Evolutionary conservation across 2,329 filamentous ascomycete species (phyloP).

Genomic region (Alternaria sp.): DNA sequence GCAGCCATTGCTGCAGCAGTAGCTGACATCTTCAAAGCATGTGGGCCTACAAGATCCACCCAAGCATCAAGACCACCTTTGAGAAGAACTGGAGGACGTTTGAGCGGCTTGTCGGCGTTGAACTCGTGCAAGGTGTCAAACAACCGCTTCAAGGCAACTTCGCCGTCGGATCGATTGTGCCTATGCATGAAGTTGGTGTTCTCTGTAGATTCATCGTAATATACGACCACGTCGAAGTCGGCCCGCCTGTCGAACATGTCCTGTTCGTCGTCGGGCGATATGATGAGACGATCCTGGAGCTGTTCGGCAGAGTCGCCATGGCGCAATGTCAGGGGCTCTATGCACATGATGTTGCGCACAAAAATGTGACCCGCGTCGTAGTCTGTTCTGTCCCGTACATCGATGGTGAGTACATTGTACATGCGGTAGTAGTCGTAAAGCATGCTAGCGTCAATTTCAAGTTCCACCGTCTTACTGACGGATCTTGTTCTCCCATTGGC

Average conservation of each 20-base stretch:
- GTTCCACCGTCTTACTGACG: constrained; percentile 63
- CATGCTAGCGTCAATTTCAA: constrained; percentile 72
- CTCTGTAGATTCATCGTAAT: constrained; percentile 79
- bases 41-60: constrained; percentile 79
- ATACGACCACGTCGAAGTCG: constrained; percentile 85
- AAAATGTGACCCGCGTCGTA: constrained; percentile 92
- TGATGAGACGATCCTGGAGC: constrained; percentile 71
- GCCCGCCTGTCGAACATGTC: constrained; percentile 75
- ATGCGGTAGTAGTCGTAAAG: constrained; percentile 74
- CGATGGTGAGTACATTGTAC: constrained; percentile 79
- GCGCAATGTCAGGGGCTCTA: constrained; percentile 81
- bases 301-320: constrained; percentile 72
- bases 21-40: constrained; percentile 67
- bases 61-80: constrained; percentile 86
- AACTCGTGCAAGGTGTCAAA: constrained; percentile 83
- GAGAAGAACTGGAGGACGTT: constrained; percentile 77
- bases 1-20: constrained; percentile 62
- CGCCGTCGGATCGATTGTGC: constrained; percentile 53
- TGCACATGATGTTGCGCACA: constrained; percentile 82
- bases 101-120: constrained; percentile 79
- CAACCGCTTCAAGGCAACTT: constrained; percentile 71
- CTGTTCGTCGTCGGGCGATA: constrained; percentile 78
- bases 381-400: constrained; percentile 79
- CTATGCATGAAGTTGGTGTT: constrained; percentile 65
- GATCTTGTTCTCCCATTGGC: constrained; percentile 47